Evolutionary conservation across 2,329 filamentous ascomycete species (phyloP), one percentile per base, ranked within the genome.

Genomic region (Ophiostoma quercus): DNA sequence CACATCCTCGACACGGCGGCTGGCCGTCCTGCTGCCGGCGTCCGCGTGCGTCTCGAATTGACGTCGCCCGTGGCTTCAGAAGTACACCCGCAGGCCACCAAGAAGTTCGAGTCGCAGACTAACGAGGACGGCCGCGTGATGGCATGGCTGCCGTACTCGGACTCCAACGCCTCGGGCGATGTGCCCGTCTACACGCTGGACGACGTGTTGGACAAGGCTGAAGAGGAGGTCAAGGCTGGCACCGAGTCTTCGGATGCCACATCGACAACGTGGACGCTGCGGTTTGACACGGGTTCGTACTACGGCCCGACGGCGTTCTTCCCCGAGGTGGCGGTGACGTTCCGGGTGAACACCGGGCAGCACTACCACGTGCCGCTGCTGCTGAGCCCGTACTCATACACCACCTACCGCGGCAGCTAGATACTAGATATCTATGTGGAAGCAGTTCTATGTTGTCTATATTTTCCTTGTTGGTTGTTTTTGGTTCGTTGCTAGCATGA

Each of bases 1-100:
- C 92, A 95, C 83, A 87, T 94, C 79, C 91, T 95, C 78, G 91
- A 95, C 83, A 94, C 91, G 12, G 86, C 88, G n/a, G 81, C 85
- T 72, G 92, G 92, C 76, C 84, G 84, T 70, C 92, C 92, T 29
- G 92, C 87, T 19, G 79, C 83, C 70, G 82, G 83, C 72, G 86
- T 95, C 75, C 83, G 84, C 73, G 90, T 94, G 70, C 87, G 85
- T 69, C 86, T 93, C 29, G 81, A 87, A 67, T 84, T 84, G 3
- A 66, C 62, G 51, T 67, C 62, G 74, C 67, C 70, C 39, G 19
- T 67, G 69, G 37, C 66, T 54, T 43, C 77, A 78, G 70, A 70
- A 72, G 75, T 75, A 77, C 72, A 77, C 57, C 76, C 78, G 70
- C 76, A 78, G 66, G 74, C 77, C 14, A 80, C 80, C 75, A 80